phyloP scores from a whole-genome alignment of 257 asterid genomes.

The Solanum boliviense region DNA sequence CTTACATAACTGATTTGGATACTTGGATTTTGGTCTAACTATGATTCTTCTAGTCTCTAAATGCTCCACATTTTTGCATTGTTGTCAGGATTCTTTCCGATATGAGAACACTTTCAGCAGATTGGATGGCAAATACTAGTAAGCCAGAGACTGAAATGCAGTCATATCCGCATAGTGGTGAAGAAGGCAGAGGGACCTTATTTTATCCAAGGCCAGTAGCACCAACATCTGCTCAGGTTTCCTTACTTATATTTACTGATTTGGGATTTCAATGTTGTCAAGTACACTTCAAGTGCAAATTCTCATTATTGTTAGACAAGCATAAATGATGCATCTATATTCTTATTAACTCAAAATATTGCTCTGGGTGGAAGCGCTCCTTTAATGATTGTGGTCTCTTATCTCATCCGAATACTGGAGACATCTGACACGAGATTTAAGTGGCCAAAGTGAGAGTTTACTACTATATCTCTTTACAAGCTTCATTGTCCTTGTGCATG shows the following conservation, averaged over 20 bases:
- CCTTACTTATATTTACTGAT: slow-evolving; percentile 4
- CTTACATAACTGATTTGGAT: not conserved
- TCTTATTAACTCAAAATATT: not conserved
- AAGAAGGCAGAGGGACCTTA: slow-evolving; percentile 67
- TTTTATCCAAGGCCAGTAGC: slow-evolving; percentile 97
- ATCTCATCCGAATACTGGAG: not conserved
- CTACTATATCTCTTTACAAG: not conserved
- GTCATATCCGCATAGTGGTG: slow-evolving; percentile 67
- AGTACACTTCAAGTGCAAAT: not conserved
- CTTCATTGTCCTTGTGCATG: not conserved
- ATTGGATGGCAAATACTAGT: slow-evolving; percentile 99
- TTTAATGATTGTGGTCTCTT: not conserved
- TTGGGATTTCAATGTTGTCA: not conserved
- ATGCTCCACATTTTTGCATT: slow-evolving; percentile 5
- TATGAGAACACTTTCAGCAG: slow-evolving; percentile 98
- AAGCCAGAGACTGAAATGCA: slow-evolving; percentile 77
- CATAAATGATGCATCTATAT: not conserved
- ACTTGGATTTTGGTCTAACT: not conserved
- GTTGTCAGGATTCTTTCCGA: slow-evolving; percentile 91
- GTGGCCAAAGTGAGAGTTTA: not conserved
- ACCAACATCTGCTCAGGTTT: slow-evolving; percentile 97
- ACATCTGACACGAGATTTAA: not conserved
- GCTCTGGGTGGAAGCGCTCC: not conserved
- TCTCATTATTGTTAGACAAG: not conserved
- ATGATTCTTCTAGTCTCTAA: not conserved